These are phyloP conservation scores for Podospora tetraspora DNA, from an alignment of 495 filamentous ascomycete species.

Conservation along the genomic window DNA sequence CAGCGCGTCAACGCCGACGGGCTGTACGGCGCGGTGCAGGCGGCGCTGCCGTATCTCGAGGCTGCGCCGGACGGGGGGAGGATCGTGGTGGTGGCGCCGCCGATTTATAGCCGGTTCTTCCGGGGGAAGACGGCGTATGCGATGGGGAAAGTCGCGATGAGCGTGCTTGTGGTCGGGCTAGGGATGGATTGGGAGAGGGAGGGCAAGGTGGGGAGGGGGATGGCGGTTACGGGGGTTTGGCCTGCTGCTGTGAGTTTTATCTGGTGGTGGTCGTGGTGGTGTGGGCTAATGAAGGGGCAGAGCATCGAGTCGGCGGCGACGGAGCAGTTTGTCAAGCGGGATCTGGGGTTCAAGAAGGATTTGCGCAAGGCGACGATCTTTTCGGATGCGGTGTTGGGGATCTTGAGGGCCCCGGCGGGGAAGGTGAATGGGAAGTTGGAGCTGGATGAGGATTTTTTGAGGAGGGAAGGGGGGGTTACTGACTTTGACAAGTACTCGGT, in stretches of 20 bases:
- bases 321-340: slow-evolving; percentile 40
- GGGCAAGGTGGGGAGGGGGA: slow-evolving; percentile 39
- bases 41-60: slow-evolving; percentile 53
- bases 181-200: slow-evolving; percentile 78
- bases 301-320: slow-evolving; percentile 73
- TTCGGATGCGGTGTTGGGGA: slow-evolving; percentile 71
- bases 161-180: slow-evolving; percentile 70
- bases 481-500: slow-evolving; percentile 74
- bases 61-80: slow-evolving; percentile 48
- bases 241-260: slow-evolving; percentile 58
- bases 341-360: slow-evolving; percentile 39
- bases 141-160: slow-evolving; percentile 83
- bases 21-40: slow-evolving; percentile 63
- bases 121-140: slow-evolving; percentile 84
- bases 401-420: slow-evolving; percentile 56
- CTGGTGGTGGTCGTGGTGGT: not conserved
- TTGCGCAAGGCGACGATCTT: slow-evolving; percentile 69
- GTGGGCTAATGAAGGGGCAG: slow-evolving; percentile 24
- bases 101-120: slow-evolving; percentile 82
- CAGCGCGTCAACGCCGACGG: slow-evolving; percentile 77
- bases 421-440: slow-evolving; percentile 65
- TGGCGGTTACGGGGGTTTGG: slow-evolving; percentile 82
- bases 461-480: slow-evolving; percentile 54
- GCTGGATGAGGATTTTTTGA: slow-evolving; percentile 80
- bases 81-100: slow-evolving; percentile 76